Base-by-base conservation (phyloP, 1,284 basidiomycete genomes). In the Hemileccinum hortonii region DNA sequence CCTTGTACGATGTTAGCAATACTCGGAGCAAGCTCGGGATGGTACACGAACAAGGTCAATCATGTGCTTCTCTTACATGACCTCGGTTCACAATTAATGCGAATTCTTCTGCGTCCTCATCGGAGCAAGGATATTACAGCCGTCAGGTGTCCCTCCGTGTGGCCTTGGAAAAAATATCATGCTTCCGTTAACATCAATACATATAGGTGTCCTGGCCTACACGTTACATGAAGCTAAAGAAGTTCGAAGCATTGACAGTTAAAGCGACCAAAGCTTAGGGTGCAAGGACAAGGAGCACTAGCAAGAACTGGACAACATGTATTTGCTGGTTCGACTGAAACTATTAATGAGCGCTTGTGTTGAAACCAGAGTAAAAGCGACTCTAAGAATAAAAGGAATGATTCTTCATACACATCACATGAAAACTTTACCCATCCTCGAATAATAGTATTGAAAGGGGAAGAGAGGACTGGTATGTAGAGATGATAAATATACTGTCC, bases 91-190 rank as follows among this genome's bases (percentile, higher is more conserved):
- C n/a, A n/a, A n/a, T n/a, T n/a, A n/a, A n/a, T n/a, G n/a, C n/a
- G n/a, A n/a, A n/a, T n/a, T n/a, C n/a, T n/a, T 86, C 65, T 77
- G 74, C 44, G 57, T 82, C 10, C 80, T 81, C 1, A 86, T 29
- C 36, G 83, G 81, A 8, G 77, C 82, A 3, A 81, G 83, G 59
- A 84, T 82, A 11, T 85, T 84, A 63, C 77, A 76, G 43, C 82
- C 82, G 3, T 79, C 79, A 53, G 83, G 84, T 56, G 83, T 38
- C 83, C 82, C 0, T 26, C 26, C n/a, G n/a, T n/a, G n/a, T n/a
- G n/a, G n/a, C n/a, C n/a, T n/a, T n/a, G n/a, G n/a, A n/a, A n/a
- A n/a, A n/a, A n/a, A n/a, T n/a, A n/a, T n/a, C n/a, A n/a, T n/a
- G 76, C 81, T 43, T 1, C 72, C 86, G 14, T 73, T 86, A n/a